These are phyloP conservation scores for Seminavis robusta DNA, from an alignment of 108 stramenopile genomes.

Conservation along the genomic window DNA sequence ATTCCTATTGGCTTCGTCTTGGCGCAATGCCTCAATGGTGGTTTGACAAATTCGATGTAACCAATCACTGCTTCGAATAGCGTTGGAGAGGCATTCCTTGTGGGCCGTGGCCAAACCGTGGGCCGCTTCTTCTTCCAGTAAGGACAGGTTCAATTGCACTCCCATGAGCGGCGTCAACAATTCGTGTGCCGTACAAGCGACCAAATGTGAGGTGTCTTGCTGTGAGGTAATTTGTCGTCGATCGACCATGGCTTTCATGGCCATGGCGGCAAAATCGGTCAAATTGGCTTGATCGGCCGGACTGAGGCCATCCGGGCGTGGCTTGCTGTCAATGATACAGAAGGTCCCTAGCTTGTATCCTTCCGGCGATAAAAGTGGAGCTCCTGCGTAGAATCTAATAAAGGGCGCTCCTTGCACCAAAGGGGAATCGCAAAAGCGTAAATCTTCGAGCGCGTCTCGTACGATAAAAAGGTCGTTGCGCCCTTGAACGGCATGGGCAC, in stretches of 20 bases:
- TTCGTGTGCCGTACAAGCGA: conserved; percentile 75
- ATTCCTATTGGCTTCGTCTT: conserved; percentile 15
- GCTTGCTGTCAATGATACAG: conserved; percentile 77
- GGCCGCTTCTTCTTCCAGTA: conserved; percentile 50
- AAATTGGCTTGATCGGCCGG: conserved; percentile 62
- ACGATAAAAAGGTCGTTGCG: conserved; percentile 59
- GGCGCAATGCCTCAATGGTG: conserved; percentile 59
- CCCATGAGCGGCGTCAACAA: conserved; percentile 74
- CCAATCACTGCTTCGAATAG: conserved; percentile 42
- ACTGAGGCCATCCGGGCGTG: conserved; percentile 49
- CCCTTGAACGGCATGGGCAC: conserved; percentile 66
- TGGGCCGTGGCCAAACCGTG: too few relatives aligned
- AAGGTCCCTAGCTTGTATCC: conserved; percentile 77
- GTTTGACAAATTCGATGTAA: conserved; percentile 68
- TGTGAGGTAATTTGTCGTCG: conserved; percentile 28
- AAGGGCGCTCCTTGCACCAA: conserved; percentile 70
- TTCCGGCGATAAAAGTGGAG: conserved; percentile 67
- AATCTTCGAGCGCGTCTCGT: conserved; percentile 62
- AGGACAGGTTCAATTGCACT: conserved; percentile 54
- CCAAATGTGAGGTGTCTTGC: conserved; percentile 51
- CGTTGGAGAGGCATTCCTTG: conserved; percentile 55
- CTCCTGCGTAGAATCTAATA: conserved; percentile 86
- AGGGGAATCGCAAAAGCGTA: conserved; percentile 63
- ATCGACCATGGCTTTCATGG: conserved; percentile 56
- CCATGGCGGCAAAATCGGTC: conserved; percentile 60